Evolutionary conservation across 2,329 filamentous ascomycete genomes (phyloP).

Genomic region (Talaromyces sp.): DNA sequence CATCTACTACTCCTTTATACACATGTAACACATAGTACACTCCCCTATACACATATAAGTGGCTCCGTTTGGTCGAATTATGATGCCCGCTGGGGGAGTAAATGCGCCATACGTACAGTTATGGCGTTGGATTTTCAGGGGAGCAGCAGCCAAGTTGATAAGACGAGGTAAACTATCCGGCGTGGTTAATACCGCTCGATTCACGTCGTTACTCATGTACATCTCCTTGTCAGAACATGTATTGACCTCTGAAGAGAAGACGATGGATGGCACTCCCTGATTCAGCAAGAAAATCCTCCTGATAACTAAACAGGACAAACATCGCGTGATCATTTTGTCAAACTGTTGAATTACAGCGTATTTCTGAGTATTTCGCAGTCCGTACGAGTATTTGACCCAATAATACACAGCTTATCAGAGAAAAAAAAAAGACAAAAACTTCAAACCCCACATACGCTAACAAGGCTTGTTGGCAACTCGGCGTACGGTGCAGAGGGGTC

Average conservation of each 20-base stretch:
- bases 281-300: constrained; percentile 14
- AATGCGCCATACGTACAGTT: background rate
- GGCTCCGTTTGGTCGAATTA: background rate
- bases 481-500: background rate
- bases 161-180: background rate
- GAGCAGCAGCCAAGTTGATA: background rate
- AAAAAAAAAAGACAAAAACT: background rate
- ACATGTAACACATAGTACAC: no score
- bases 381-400: background rate
- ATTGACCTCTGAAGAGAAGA: background rate
- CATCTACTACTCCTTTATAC: background rate
- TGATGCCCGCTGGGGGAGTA: background rate
- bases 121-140: constrained; percentile 2
- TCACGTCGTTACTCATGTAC: background rate
- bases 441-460: constrained; percentile 19
- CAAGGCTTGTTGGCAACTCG: background rate
- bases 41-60: background rate
- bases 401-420: background rate
- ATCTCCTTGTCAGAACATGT: background rate
- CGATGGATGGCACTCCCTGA: constrained; percentile 12
- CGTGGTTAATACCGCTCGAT: background rate
- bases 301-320: background rate
- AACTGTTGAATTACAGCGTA: background rate
- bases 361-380: background rate
- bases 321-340: background rate